phyloP scores from a whole-genome alignment of 2,329 filamentous ascomycete genomes.

The Polytolypa hystricis region DNA sequence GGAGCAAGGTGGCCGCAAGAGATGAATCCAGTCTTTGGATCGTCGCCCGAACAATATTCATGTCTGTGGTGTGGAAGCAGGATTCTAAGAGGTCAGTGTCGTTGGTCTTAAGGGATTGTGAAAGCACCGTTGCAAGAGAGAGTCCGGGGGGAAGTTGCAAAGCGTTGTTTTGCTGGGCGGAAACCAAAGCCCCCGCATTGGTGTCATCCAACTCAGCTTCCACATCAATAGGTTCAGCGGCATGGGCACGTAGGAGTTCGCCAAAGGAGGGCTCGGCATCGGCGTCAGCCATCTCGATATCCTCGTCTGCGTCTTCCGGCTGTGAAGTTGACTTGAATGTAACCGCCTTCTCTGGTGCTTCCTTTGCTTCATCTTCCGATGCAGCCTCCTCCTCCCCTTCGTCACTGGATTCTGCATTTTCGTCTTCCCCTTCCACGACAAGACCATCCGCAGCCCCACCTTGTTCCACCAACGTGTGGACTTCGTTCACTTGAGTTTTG shows the following conservation, averaged over 20 bases:
- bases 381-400: conserved; percentile 16
- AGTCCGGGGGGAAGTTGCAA: conserved; percentile 54
- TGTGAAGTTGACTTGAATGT: conserved; percentile 13
- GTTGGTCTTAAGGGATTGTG: conserved; percentile 85
- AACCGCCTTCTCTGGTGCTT: conserved; percentile 6
- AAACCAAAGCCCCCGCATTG: conserved; percentile 33
- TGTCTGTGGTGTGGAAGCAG: conserved; percentile 71
- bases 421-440: conserved; percentile 19
- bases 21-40: conserved; percentile 82
- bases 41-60: conserved; percentile 69
- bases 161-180: conserved; percentile 33
- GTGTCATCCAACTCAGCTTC: conserved; percentile 38
- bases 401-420: conserved; percentile 20
- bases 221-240: conserved; percentile 67
- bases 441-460: conserved; percentile 37
- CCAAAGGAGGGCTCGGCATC: conserved; percentile 63
- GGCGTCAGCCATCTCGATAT: conserved; percentile 21
- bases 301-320: conserved; percentile 22
- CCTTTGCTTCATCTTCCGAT: conserved; percentile 10
- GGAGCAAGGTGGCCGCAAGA: conserved; percentile 66
- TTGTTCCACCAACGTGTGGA: conserved; percentile 42
- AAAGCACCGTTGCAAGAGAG: conserved; percentile 83
- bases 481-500: conserved; percentile 47
- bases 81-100: conserved; percentile 83
- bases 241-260: conserved; percentile 63